Percentiles rank a stretch among this genome's conserved stretches.
Evolutionary conservation across 345 rosid genomes (phyloP).

Genomic region (Combretum micranthum): DNA sequence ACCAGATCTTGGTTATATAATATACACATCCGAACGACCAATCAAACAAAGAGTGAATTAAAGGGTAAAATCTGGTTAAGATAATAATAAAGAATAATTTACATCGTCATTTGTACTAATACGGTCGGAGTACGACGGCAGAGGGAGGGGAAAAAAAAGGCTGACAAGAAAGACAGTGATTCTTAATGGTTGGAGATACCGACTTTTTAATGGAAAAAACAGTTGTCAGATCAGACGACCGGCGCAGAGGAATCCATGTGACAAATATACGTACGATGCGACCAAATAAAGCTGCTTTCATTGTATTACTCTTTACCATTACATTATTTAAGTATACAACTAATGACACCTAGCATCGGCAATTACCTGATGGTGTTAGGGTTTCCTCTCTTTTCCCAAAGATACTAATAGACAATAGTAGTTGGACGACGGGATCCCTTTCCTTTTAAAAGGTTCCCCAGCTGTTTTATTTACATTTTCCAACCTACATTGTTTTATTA

Average conservation of each 20-base stretch:
- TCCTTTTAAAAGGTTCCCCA: too few relatives aligned
- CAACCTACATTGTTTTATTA: too few relatives aligned
- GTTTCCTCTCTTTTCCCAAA: too few relatives aligned
- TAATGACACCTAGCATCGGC: too few relatives aligned
- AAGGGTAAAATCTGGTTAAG: neutral
- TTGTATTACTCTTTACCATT: too few relatives aligned
- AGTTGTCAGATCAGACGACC: slow-evolving; percentile 4
- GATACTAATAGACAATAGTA: too few relatives aligned
- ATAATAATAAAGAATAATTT: neutral
- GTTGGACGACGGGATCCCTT: too few relatives aligned
- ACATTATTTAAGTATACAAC: too few relatives aligned
- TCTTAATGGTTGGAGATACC: slow-evolving; percentile 23
- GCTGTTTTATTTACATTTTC: too few relatives aligned
- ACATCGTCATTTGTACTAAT: slow-evolving; percentile 40
- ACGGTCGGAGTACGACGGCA: slow-evolving; percentile 23
- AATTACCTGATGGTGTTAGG: too few relatives aligned
- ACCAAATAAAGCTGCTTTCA: too few relatives aligned
- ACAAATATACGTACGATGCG: neutral
- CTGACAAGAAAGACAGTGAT: slow-evolving; percentile 27
- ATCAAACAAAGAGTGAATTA: neutral
- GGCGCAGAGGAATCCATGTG: slow-evolving; percentile 10
- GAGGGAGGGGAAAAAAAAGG: slow-evolving; percentile 11
- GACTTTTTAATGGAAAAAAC: neutral
- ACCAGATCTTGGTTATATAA: neutral
- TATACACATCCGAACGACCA: neutral